Conservation (phyloP, 345 rosid species). For the Turnera subulata region DNA sequence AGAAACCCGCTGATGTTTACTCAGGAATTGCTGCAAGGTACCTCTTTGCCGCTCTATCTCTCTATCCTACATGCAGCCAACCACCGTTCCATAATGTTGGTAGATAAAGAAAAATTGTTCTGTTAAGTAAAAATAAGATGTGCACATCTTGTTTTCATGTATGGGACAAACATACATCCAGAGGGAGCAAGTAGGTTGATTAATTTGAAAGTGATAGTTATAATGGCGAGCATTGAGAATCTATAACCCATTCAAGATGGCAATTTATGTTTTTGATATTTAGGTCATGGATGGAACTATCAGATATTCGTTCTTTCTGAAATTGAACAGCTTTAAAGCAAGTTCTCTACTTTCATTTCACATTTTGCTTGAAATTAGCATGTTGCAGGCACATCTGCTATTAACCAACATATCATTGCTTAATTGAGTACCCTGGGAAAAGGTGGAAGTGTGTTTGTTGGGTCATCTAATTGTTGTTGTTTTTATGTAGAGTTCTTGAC, state of each 20-base stretch:
- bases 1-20: slow-evolving; percentile 93
- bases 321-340: not conserved
- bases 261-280: no score
- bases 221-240: slow-evolving; percentile 1
- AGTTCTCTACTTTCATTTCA: not conserved
- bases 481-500: slow-evolving; percentile 66
- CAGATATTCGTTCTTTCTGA: no score
- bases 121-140: no score
- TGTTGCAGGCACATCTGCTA: slow-evolving; percentile 1
- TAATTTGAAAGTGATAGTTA: not conserved
- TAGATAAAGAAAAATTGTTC: no score
- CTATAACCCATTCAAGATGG: no score
- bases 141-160: no score
- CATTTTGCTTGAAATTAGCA: not conserved
- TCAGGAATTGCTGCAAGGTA: slow-evolving; percentile 90
- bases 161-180: no score
- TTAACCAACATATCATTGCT: not conserved
- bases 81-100: no score
- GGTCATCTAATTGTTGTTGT: slow-evolving; percentile 4
- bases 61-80: not conserved
- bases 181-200: not conserved
- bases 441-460: slow-evolving; percentile 2
- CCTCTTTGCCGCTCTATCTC: slow-evolving; percentile 13
- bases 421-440: not conserved
- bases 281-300: no score